Evolutionary conservation across 2,329 filamentous ascomycete genomes (phyloP), one percentile per base, ranked within the genome.

Genomic region (Botryosphaeria agaves): DNA sequence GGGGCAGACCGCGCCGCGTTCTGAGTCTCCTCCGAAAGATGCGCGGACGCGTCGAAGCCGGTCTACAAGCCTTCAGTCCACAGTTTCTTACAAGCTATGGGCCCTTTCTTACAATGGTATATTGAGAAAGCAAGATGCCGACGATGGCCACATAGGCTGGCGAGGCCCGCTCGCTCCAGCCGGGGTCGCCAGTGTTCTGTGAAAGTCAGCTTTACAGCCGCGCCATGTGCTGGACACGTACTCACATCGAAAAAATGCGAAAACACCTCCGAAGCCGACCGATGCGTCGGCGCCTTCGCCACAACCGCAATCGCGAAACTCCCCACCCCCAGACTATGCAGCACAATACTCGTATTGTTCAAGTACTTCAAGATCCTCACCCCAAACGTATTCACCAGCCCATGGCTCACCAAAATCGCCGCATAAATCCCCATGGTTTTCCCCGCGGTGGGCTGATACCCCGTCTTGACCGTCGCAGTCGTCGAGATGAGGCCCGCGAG

Each of bases 381-480:
- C 1, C 61, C 64, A 41, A 78, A 80, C 14, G 73, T 62, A 45
- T 80, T 81, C 29, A 78, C 60, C 6, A 61, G 37, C 41, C 72
- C 72, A 43, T 69, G 76, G 16, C 78, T 48, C 5, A 71, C 38
- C 66, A 76, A 77, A 14, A 79, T 69, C 1, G 69, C 73, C 75
- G 75, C 80, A 48, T 79, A 81, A 57, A 65, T 69, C n/a, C 80
- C 55, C 3, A 81, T 66, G 0, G 74, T 80, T 53, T 80, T 74
- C 67, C 71, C 80, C 30, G 62, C 52, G 38, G 69, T 79, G 7
- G 76, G 62, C 14, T 70, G 70, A 44, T 71, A 81, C 37, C 73
- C 65, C 36, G 77, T 72, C 11, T 74, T 57, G 1, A 81, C 55
- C 11, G 67, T 64, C 36, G 80, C 76, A 2, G 74, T 73, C 29